Evolutionary conservation across 176 grass and related monocot species (phyloP).

Genomic region (Cocos nucifera): DNA sequence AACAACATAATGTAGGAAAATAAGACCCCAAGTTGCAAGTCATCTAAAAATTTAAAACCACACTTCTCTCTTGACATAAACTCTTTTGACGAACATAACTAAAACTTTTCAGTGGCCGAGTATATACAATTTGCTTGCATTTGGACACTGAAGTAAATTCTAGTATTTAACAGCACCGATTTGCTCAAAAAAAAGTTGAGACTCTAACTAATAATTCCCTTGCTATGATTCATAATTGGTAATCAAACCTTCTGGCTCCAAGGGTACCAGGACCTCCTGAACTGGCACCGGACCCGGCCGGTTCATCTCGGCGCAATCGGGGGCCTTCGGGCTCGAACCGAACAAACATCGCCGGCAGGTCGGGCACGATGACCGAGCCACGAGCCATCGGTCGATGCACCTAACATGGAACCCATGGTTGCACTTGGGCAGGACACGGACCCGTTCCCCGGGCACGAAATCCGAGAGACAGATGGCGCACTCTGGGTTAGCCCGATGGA

Average conservation of each 20-base stretch:
- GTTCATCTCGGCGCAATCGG: conserved; percentile 31
- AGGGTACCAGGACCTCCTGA: conserved; percentile 30
- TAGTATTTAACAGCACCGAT: too few species aligned
- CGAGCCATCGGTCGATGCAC: conserved; percentile 86
- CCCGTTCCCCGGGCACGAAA: conserved; percentile 57
- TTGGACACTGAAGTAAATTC: too few species aligned
- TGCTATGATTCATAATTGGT: conserved; percentile 23
- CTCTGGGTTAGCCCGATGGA: conserved; percentile 40
- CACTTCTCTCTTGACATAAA: too few species aligned
- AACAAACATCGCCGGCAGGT: conserved; percentile 60
- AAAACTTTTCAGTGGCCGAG: too few species aligned
- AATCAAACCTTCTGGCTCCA: conserved; percentile 58
- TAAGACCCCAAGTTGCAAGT: too few species aligned
- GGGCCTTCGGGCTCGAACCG: conserved; percentile 31
- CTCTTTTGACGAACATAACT: too few species aligned
- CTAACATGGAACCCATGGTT: conserved; percentile 78
- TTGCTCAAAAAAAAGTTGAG: too few species aligned
- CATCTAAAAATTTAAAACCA: too few species aligned
- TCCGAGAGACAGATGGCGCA: conserved; percentile 75
- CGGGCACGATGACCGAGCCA: conserved; percentile 61
- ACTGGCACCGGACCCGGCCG: background rate
- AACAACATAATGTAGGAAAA: too few species aligned
- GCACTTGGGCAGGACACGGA: conserved; percentile 75
- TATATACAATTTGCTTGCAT: too few species aligned
- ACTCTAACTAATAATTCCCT: too few species aligned